Percentiles rank a stretch among this genome's conserved stretches.
Conservation (phyloP, 208 protist genomes). For the Trypanosoma avium region DNA sequence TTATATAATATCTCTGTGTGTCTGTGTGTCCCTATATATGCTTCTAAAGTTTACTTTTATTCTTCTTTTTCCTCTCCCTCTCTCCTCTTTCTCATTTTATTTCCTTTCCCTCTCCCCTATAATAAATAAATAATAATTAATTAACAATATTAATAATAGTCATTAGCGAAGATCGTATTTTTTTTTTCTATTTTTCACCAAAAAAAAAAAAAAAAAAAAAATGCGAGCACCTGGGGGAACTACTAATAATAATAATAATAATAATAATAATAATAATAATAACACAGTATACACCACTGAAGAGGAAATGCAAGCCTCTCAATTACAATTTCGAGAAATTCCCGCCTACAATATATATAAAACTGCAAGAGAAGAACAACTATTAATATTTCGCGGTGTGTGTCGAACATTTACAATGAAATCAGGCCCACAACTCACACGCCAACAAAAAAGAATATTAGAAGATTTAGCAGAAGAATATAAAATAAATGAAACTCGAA, state of each 20-base stretch:
- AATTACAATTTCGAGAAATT: slow-evolving; percentile 37
- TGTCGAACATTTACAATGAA: slow-evolving; percentile 84
- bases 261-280: too few species aligned
- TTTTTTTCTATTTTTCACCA: slow-evolving; percentile 4
- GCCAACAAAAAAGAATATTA: slow-evolving; percentile 56
- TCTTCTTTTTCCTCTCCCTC: not conserved
- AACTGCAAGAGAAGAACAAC: slow-evolving; percentile 77
- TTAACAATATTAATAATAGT: slow-evolving; percentile 3
- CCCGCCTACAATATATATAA: slow-evolving; percentile 80
- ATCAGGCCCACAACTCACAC: slow-evolving; percentile 39
- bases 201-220: not conserved
- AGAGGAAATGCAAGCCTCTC: slow-evolving; percentile 39
- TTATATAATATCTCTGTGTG: too few species aligned
- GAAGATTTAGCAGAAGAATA: slow-evolving; percentile 75
- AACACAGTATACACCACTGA: slow-evolving; percentile 62
- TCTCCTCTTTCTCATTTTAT: slow-evolving; percentile 19
- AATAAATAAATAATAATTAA: slow-evolving; percentile 8
- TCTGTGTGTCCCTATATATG: too few species aligned
- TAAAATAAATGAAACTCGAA: slow-evolving; percentile 45
- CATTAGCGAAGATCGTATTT: too few species aligned
- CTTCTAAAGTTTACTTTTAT: too few species aligned
- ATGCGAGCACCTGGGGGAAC: slow-evolving; percentile 12
- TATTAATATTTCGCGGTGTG: slow-evolving; percentile 63
- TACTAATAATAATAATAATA: too few species aligned
- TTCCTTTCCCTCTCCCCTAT: not conserved